These are phyloP conservation scores for Tripterygium wilfordii DNA, from an alignment of 177 flowering plant species.

Conservation along the genomic window DNA sequence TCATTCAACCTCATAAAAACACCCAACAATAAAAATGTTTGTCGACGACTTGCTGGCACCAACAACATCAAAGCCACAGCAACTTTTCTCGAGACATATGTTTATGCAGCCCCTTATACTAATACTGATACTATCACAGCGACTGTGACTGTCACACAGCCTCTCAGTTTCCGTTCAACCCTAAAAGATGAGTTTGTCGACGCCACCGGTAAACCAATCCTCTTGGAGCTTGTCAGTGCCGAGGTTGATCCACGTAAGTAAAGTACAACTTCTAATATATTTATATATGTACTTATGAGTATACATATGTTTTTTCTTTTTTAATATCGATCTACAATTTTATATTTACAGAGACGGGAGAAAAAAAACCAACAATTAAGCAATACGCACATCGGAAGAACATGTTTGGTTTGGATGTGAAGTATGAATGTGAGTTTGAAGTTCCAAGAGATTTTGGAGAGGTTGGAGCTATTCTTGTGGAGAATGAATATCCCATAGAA, in stretches of 20 bases:
- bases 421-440: conserved; percentile 39
- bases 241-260: conserved; percentile 44
- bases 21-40: no score
- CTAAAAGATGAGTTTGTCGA: conserved; percentile 31
- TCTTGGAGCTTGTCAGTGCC: conserved; percentile 41
- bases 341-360: conserved; percentile 38
- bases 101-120: no score
- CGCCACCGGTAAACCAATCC: conserved; percentile 27
- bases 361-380: conserved; percentile 35
- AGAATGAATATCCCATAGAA: conserved; percentile 61
- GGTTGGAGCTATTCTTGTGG: conserved; percentile 56
- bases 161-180: conserved; percentile 15
- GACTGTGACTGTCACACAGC: conserved; percentile 20
- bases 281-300: not conserved
- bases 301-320: not conserved
- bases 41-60: no score
- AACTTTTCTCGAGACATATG: no score
- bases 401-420: conserved; percentile 12
- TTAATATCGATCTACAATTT: not conserved
- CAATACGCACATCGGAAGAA: conserved; percentile 36
- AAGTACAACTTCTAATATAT: no score
- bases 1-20: no score
- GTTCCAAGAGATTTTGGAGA: conserved; percentile 49
- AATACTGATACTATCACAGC: conserved; percentile 24
- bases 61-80: conserved; percentile 4